Percentiles rank a stretch among this genome's conserved stretches.
These are phyloP conservation scores for Hydnomerulius pinastri DNA, from an alignment of 768 basidiomycete genomes.

Conservation along the genomic window DNA sequence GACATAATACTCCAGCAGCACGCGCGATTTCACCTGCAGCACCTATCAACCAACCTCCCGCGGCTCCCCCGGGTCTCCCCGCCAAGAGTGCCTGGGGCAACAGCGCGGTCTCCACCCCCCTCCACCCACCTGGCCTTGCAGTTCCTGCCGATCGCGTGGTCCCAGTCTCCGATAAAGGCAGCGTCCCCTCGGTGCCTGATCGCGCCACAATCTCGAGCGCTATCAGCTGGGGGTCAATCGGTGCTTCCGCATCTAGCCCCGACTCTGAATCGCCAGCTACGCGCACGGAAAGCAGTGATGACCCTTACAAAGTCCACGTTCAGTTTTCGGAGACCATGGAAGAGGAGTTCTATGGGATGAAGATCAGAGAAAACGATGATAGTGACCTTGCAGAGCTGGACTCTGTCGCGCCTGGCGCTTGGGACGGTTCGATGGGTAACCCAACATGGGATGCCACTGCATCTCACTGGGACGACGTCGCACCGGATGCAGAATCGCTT, in stretches of 20 bases:
- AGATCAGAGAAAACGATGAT: constrained; percentile 15
- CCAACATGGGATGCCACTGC: constrained; percentile 4
- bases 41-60: constrained; percentile 4
- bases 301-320: constrained; percentile 22
- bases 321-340: constrained; percentile 30
- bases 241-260: constrained; percentile 26
- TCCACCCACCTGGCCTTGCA: constrained; percentile 14
- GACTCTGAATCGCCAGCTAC: constrained; percentile 27
- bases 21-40: constrained; percentile 2
- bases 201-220: constrained; percentile 12
- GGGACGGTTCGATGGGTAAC: constrained; percentile 12
- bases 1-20: constrained; percentile 15
- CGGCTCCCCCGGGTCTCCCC: constrained; percentile 12
- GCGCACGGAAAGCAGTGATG: constrained; percentile 22
- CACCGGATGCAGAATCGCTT: constrained; percentile 22
- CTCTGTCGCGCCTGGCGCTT: constrained; percentile 24
- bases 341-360: constrained; percentile 29
- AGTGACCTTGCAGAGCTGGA: constrained; percentile 21
- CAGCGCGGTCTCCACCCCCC: constrained; percentile 7
- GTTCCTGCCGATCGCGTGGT: constrained; percentile 4
- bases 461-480: constrained; percentile 15
- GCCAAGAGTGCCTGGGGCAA: constrained; percentile 12
- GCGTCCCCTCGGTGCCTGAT: constrained; percentile 1
- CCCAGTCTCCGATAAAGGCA: background rate
- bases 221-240: constrained; percentile 24